Base-by-base conservation (phyloP, 2,329 filamentous ascomycete species). In the Fusarium sp. region DNA sequence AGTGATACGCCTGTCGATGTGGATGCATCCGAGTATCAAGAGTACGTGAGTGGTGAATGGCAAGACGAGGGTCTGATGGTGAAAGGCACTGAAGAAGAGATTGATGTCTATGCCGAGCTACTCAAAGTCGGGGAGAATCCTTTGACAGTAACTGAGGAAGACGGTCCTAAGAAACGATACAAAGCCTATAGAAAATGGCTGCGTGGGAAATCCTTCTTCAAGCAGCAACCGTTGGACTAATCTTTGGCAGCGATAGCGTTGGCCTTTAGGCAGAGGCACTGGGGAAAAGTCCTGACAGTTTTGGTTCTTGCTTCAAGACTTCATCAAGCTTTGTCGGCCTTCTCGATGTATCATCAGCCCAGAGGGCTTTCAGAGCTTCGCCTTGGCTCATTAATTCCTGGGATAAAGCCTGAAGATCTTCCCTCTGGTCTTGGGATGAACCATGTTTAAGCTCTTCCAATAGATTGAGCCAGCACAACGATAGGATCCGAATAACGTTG, bases 121-220 rank as follows among this genome's bases (percentile, higher is more conserved):
- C 79, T 98, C 59, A 88, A 87, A 45, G 88, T 96, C 15, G 89
- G 88, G 7, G 92, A 96, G 66, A 93, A 97, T 75, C 93, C 94
- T 20, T 82, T 99, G 55, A 97, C 93, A 4, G 95, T 98, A 16
- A 91, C 90, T 2, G 91, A 95, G 46, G 95, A 97, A 76, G 96
- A 98, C 79, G 87, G 90, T 47, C 87, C 88, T 43, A 98, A 97
- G 87, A 98, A 98, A 86, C 86, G 96, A 73, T 99, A 99, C 81
- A 98, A 97, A 82, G 93, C 95, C 12, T 99, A 99, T 81, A 85
- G 91, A 76, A 97, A 98, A 81, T 99, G 96, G 95, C 84, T 99
- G 77, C 88, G 90, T 68, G 95, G 95, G 20, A 98, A 98, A 84
- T 97, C 94, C 75, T 87, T 98, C 76, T 98, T 98, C 80, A 98